Base-by-base conservation (phyloP, 352 stramenopile genomes). In the Globisporangium nunn region DNA sequence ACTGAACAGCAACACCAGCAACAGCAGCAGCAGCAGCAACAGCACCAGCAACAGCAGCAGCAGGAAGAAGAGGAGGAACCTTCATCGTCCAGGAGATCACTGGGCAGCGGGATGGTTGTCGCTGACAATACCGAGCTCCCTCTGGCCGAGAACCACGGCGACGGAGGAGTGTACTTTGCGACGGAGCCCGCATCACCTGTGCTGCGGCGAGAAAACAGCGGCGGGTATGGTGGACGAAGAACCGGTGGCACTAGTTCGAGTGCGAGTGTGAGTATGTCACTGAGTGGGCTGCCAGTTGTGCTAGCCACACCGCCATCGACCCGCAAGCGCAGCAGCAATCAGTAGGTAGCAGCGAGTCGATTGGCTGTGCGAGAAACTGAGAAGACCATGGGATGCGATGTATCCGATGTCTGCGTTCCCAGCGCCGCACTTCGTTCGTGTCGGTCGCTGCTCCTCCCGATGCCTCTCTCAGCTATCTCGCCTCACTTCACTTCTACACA, bases 191-290 rank as follows among this genome's bases (percentile, higher is more conserved):
- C 43, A 48, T 58, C 59, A 4, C 54, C 54, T 12, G 45, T 49
- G 18, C 44, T 53, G 14, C 47, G 17, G n/a, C 56, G 41, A 43
- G 50, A 33, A n/a, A 44, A 7, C n/a, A 56, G 41, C 33, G 43
- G 44, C 3, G 41, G 48, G n/a, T 56, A 52, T 14, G 56, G 29
- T 4, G 28, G 31, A 29, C 44, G 39, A 6, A 39, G 52, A 53
- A 17, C 17, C 28, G 33, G 44, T 14, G 48, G 52, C 15, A 28
- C 23, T 33, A 46, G 6, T 5, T 30, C 14, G 11, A 54, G 37
- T n/a, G 43, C 65, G 7, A 67, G 54, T 18, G 56, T 81, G 50
- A 85, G 72, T 54, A 88, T 88, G 78, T 71, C 68, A 41, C 64
- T 88, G 23, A 82, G 64, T 46, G 75, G 75, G n/a, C 65, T 85